phyloP scores from a whole-genome alignment of 768 basidiomycete genomes.

The Suillus ampliporus region DNA sequence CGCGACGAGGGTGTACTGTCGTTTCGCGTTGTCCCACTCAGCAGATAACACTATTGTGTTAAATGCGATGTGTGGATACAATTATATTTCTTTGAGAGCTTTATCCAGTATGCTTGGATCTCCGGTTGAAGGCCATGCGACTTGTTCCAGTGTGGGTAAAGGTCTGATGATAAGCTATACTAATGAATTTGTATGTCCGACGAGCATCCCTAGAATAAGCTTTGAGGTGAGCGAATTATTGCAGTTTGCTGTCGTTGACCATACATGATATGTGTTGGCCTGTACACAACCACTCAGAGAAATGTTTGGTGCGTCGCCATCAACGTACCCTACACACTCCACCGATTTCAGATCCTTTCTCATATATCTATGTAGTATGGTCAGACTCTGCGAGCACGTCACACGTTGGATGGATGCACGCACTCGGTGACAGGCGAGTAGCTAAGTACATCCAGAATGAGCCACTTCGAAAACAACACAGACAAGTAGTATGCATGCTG shows the following conservation, averaged over 20 bases:
- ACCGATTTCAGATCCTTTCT: constrained; percentile 50
- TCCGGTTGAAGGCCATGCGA: no score
- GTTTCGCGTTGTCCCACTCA: constrained; percentile 58
- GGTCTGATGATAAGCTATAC: no score
- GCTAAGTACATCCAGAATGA: no score
- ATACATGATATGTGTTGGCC: constrained; percentile 35
- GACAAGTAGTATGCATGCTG: no score
- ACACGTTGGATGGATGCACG: constrained; percentile 11
- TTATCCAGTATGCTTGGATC: constrained; percentile 49
- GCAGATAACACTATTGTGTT: constrained; percentile 49
- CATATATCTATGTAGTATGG: constrained; percentile 52
- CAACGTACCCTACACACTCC: constrained; percentile 57
- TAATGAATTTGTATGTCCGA: no score
- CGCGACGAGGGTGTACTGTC: no score
- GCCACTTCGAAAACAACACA: no score
- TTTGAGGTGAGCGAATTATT: constrained; percentile 15
- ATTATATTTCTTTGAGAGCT: constrained; percentile 47
- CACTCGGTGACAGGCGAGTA: no score
- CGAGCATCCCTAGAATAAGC: no score
- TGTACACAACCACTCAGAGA: constrained; percentile 12
- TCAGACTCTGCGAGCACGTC: not conserved
- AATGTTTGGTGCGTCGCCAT: not conserved
- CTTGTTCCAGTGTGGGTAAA: no score
- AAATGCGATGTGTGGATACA: constrained; percentile 48
- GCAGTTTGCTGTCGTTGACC: not conserved